Evolutionary conservation across 208 protist genomes (phyloP).

Genomic region (Wallacemonas sp.): DNA sequence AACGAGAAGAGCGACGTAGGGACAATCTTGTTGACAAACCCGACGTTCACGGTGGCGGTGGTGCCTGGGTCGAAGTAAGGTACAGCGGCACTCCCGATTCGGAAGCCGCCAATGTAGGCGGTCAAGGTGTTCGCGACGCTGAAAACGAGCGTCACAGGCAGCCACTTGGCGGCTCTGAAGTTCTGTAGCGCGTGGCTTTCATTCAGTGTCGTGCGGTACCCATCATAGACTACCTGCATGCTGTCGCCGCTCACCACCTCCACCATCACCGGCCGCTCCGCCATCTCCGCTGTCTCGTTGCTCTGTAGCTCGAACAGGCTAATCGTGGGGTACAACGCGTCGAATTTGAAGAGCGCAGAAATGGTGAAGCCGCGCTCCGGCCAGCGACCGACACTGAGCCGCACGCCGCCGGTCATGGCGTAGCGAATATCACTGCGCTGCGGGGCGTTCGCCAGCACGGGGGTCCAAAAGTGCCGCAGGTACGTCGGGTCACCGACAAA

Average conservation of each 20-base stretch:
- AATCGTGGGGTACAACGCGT: constrained; percentile 61
- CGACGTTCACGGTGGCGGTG: constrained; percentile 59
- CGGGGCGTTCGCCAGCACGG: constrained; percentile 60
- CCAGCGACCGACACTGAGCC: constrained; percentile 54
- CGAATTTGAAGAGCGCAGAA: constrained; percentile 62
- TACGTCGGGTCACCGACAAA: constrained; percentile 37
- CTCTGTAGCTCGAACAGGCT: constrained; percentile 67
- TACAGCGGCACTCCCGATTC: constrained; percentile 47
- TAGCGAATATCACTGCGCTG: constrained; percentile 72
- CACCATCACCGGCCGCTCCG: constrained; percentile 26
- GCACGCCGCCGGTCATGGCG: constrained; percentile 61
- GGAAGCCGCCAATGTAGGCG: constrained; percentile 72
- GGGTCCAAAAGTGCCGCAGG: constrained; percentile 72
- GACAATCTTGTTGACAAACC: constrained; percentile 42
- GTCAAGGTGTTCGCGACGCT: constrained; percentile 40
- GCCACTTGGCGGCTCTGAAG: constrained; percentile 56
- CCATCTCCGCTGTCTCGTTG: constrained; percentile 20
- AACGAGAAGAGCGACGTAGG: constrained; percentile 59
- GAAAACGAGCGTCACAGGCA: constrained; percentile 67
- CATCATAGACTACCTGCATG: constrained; percentile 53
- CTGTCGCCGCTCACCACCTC: constrained; percentile 59
- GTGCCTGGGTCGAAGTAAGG: constrained; percentile 49
- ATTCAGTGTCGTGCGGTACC: constrained; percentile 56
- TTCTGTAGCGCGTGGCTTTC: constrained; percentile 65
- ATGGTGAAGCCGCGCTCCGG: constrained; percentile 71